Evolutionary conservation across 805 yeast genomes (phyloP), one percentile per base, ranked within the genome.

Genomic region (Myxozyma mucilagina): DNA sequence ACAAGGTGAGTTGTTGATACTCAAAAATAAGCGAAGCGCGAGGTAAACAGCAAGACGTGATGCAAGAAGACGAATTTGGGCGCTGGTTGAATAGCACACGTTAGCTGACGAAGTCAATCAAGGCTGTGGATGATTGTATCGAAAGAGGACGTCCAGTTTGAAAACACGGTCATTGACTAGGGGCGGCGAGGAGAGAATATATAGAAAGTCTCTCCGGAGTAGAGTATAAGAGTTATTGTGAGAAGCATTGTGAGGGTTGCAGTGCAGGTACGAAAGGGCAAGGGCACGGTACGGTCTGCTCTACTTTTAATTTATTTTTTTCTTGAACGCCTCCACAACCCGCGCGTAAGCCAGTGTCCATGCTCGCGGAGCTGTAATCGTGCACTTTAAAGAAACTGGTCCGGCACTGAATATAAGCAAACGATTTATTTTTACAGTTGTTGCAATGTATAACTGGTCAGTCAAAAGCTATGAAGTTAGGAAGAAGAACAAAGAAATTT

Each of bases 271-370:
- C 50, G 8, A n/a, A 1, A 13, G 50, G 50, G 50, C 39, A 31
- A 47, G 50, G 50, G 50, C 50, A 31, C 39, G 50, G 50, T 47
- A 47, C 50, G 39, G 16, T 18, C n/a, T n/a, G 50, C 39, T n/a
- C 24, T 47, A 32, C 45, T 9, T 16, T 41, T 41, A 41, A 16
- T 16, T 14, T 32, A 13, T 20, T 16, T 14, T 29, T 16, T 31
- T 38, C 50, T 36, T 18, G 14, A 24, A 24, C 29, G 50, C 14
- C 38, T 47, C 50, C 38, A 38, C 35, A 10, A 9, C 16, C 35
- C 35, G 32, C 32, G 47, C 47, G 18, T 10, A 18, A 18, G 47
- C 47, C 29, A 24, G 29, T 24, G 29, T 24, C 29, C 29, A 24
- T 24, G 29, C 29, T 24, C 4, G 29, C 29, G 29, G 29, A 24